These are phyloP conservation scores for Metschnikowia colocasiae DNA, from an alignment of 805 yeast genomes.

Conservation along the genomic window DNA sequence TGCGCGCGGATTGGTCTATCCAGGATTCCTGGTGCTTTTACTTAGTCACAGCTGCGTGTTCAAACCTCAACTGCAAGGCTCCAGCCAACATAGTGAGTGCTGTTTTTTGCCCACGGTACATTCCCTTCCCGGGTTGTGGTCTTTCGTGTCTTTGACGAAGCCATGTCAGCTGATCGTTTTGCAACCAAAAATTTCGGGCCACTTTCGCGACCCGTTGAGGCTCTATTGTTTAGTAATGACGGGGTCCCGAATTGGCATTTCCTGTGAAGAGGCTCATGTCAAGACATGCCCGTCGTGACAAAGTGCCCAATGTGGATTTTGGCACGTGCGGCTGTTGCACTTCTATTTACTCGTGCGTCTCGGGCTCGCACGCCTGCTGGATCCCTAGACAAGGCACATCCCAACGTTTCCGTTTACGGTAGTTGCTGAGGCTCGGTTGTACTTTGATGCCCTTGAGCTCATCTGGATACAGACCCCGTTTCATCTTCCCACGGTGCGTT, in stretches of 20 bases:
- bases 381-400: no score
- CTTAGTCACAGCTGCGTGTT: neutral
- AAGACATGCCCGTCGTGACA: neutral
- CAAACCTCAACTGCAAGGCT: neutral
- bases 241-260: neutral
- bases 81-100: neutral
- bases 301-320: neutral
- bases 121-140: no score
- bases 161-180: conserved; percentile 2
- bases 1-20: neutral
- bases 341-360: neutral
- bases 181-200: neutral
- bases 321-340: neutral
- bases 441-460: no score
- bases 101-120: no score
- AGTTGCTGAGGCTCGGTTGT: no score
- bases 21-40: no score
- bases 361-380: no score
- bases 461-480: no score
- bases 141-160: neutral
- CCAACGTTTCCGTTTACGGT: no score
- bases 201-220: neutral
- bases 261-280: neutral
- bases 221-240: neutral
- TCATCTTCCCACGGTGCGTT: neutral